These are phyloP conservation scores for Malassezia globosa DNA, from an alignment of 1,284 basidiomycete genomes.

Conservation along the genomic window DNA sequence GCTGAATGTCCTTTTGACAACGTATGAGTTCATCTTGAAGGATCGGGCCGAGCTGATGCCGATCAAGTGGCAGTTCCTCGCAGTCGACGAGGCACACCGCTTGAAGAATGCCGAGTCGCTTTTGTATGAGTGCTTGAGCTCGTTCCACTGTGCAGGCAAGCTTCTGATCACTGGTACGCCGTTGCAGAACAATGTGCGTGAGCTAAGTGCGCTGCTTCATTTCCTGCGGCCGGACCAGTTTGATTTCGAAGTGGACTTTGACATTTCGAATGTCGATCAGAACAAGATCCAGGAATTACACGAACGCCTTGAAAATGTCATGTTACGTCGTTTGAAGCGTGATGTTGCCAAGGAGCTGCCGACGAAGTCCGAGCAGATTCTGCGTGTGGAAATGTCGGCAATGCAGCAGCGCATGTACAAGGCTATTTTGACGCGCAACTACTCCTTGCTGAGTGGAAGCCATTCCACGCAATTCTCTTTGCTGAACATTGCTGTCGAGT, in stretches of 20 bases:
- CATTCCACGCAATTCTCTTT: constrained; percentile 70
- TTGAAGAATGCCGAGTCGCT: constrained; percentile 96
- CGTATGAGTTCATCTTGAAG: constrained; percentile 99
- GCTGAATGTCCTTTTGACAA: constrained; percentile 92
- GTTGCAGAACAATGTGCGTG: constrained; percentile 97
- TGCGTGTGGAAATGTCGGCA: constrained; percentile 93
- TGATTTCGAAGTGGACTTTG: constrained; percentile 69
- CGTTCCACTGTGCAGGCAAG: constrained; percentile 80
- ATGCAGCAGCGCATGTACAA: constrained; percentile 98
- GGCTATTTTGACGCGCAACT: constrained; percentile 95
- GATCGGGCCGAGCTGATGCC: constrained; percentile 79
- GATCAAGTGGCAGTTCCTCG: constrained; percentile 97
- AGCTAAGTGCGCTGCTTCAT: constrained; percentile 90
- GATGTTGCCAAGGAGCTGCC: constrained; percentile 96
- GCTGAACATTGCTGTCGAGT: constrained; percentile 48
- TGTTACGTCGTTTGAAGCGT: constrained; percentile 87
- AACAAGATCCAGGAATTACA: constrained; percentile 71
- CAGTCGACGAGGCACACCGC: constrained; percentile 98
- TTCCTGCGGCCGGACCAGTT: constrained; percentile 98
- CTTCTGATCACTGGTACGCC: constrained; percentile 96
- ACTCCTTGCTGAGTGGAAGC: constrained; percentile 73
- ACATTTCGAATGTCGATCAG: constrained; percentile 54
- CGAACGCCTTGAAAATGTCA: constrained; percentile 79
- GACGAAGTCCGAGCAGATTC: constrained; percentile 93
- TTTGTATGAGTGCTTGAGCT: constrained; percentile 81